Conservation (phyloP, 768 basidiomycete genomes). For the Paxillus involutus region DNA sequence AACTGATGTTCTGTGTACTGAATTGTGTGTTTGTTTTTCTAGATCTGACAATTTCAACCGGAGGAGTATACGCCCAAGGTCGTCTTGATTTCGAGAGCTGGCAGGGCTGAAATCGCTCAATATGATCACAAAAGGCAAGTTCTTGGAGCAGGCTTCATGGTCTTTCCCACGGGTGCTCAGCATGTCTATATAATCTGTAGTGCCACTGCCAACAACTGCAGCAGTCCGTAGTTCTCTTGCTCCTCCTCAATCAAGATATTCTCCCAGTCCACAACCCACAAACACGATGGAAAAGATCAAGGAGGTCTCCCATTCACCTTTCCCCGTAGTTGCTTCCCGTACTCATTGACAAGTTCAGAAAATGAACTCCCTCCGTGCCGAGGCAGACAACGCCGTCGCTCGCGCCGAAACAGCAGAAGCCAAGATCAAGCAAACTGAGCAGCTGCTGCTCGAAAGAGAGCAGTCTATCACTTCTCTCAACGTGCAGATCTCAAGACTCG, state of each 20-base stretch:
- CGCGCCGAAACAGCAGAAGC: conserved; percentile 89
- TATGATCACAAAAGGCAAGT: conserved; percentile 36
- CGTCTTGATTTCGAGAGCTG: neutral
- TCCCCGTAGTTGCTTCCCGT: neutral
- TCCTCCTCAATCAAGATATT: conserved; percentile 2
- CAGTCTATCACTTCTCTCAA: conserved; percentile 82
- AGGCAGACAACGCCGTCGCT: conserved; percentile 77
- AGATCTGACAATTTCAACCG: neutral
- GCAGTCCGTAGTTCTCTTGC: conserved; percentile 11
- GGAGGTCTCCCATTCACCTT: conserved; percentile 31
- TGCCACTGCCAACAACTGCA: conserved; percentile 13
- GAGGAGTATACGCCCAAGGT: neutral
- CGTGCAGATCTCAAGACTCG: conserved; percentile 65
- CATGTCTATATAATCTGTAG: conserved; percentile 19
- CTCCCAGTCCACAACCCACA: conserved; percentile 5
- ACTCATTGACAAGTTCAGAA: conserved; percentile 43
- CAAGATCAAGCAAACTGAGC: conserved; percentile 78
- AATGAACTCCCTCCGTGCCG: conserved; percentile 73
- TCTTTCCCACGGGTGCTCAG: conserved; percentile 34
- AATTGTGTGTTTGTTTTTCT: neutral
- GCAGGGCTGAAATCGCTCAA: neutral
- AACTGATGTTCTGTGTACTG: neutral
- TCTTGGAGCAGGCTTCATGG: neutral
- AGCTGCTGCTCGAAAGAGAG: conserved; percentile 73
- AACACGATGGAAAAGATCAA: conserved; percentile 48